Percentiles rank a stretch among this genome's conserved stretches.
Conservation (phyloP, 2,329 filamentous ascomycete genomes). For the Botryotinia narcissicola region DNA sequence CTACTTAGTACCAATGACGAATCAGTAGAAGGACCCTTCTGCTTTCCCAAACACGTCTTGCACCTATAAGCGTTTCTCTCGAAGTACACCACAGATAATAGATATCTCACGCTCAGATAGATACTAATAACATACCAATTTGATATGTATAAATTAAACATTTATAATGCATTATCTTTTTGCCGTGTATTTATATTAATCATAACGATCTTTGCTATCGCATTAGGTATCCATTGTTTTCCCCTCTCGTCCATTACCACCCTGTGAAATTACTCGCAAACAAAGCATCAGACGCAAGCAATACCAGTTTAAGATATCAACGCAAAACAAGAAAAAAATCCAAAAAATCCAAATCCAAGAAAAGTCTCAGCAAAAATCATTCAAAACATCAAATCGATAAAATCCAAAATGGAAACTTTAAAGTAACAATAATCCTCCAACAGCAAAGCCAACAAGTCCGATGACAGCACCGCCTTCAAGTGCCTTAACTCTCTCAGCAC, state of each 20-base stretch:
- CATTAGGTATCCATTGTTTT: not conserved
- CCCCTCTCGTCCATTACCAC: slow-evolving; percentile 3
- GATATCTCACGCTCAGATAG: not conserved
- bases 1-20: not conserved
- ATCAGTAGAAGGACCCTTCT: too few relatives aligned
- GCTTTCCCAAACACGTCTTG: not conserved
- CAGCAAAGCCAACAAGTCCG: slow-evolving; percentile 16
- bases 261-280: not conserved
- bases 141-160: slow-evolving; percentile 4
- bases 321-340: not conserved
- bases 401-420: not conserved
- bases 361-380: not conserved
- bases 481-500: not conserved
- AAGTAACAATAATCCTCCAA: slow-evolving; percentile 19
- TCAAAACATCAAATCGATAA: not conserved
- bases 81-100: not conserved
- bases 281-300: not conserved
- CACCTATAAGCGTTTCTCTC: too few relatives aligned
- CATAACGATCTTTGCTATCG: not conserved
- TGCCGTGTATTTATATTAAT: not conserved
- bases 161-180: slow-evolving; percentile 6
- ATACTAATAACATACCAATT: not conserved
- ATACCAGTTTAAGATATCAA: not conserved
- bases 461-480: slow-evolving; percentile 10
- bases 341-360: slow-evolving; percentile 12